Conservation (phyloP, 2,329 filamentous ascomycete genomes). For the Apiospora kogelbergensis region DNA sequence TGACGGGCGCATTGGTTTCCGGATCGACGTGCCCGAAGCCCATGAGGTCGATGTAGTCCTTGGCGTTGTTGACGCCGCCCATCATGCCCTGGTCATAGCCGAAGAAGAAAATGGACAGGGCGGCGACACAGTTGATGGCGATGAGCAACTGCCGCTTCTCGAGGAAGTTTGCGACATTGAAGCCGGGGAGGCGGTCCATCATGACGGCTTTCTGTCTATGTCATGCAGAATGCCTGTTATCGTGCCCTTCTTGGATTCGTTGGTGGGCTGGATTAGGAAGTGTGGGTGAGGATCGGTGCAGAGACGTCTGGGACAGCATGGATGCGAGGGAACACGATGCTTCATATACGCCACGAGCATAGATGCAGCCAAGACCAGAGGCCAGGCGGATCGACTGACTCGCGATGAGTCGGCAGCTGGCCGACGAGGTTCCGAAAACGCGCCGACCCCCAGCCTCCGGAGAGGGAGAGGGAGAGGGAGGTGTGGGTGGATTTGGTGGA, state of each 20-base stretch:
- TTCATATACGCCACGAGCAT: conserved; percentile 3
- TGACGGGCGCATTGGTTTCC: conserved; percentile 46
- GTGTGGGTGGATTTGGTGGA: neutral
- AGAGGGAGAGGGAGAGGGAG: neutral
- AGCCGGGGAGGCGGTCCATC: conserved; percentile 32
- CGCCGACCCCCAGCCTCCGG: neutral
- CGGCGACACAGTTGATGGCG: conserved; percentile 61
- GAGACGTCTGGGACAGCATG: neutral
- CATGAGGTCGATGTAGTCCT: conserved; percentile 65
- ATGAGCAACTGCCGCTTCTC: conserved; percentile 31
- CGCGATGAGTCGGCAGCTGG: neutral
- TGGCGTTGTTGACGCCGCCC: conserved; percentile 64
- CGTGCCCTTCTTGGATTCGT: neutral
- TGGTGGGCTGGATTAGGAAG: neutral
- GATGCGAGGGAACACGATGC: neutral
- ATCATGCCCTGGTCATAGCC: conserved; percentile 57
- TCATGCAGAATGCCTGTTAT: neutral
- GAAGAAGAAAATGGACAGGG: conserved; percentile 68
- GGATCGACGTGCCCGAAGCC: conserved; percentile 60
- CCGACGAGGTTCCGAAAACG: neutral
- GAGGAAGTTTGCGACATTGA: conserved; percentile 32
- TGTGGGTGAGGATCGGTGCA: neutral
- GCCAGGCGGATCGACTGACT: neutral
- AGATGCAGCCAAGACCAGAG: neutral
- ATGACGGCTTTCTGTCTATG: neutral